Evolutionary conservation across 306 rosid genomes (phyloP).

Genomic region (Cicer pinnatifidum): DNA sequence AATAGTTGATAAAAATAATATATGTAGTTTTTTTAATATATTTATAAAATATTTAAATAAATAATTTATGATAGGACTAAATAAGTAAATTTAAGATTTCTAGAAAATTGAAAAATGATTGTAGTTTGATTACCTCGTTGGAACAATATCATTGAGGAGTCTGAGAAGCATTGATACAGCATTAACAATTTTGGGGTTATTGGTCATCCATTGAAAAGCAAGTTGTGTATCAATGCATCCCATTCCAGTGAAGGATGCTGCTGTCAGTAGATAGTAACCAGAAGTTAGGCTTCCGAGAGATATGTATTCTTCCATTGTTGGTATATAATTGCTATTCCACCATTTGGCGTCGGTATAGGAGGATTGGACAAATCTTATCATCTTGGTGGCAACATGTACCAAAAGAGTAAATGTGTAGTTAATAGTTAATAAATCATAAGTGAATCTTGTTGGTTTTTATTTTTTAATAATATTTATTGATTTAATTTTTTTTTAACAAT

Average conservation of each 20-base stretch:
- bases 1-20: too few species aligned
- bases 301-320: slow-evolving; percentile 31
- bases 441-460: too few species aligned
- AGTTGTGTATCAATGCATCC: slow-evolving; percentile 17
- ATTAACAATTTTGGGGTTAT: slow-evolving; percentile 16
- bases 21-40: too few species aligned
- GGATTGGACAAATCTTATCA: not conserved
- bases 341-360: slow-evolving; percentile 20
- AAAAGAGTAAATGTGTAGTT: too few species aligned
- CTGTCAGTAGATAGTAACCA: not conserved
- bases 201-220: not conserved
- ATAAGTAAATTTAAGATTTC: too few species aligned
- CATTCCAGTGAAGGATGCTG: slow-evolving; percentile 12
- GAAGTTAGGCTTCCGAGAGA: not conserved
- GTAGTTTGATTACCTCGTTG: not conserved
- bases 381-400: too few species aligned
- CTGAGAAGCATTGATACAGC: not conserved
- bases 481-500: too few species aligned
- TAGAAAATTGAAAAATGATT: too few species aligned
- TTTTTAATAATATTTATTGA: too few species aligned
- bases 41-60: too few species aligned
- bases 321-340: not conserved
- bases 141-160: slow-evolving; percentile 23
- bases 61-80: too few species aligned
- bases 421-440: too few species aligned